Conservation (phyloP, 2,329 filamentous ascomycete genomes). For the Fusarium coffeatum region DNA sequence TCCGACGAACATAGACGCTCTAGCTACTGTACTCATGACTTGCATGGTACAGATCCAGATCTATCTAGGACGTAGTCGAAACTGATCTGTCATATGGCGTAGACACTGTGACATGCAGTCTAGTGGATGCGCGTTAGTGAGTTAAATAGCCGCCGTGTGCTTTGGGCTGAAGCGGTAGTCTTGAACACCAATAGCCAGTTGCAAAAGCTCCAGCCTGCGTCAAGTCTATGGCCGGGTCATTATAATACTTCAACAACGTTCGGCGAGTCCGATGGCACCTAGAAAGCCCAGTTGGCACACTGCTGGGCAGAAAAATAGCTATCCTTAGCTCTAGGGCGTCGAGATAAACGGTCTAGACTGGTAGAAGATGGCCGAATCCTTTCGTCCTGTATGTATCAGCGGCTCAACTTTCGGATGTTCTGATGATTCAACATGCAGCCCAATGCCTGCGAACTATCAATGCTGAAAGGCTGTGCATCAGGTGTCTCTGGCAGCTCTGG, state of each 20-base stretch:
- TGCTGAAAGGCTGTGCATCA: constrained; percentile 11
- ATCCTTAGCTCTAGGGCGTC: neutral
- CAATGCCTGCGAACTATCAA: neutral
- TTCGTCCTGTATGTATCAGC: neutral
- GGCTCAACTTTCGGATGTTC: neutral
- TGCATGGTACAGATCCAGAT: neutral
- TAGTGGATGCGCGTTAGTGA: neutral
- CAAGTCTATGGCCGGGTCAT: neutral
- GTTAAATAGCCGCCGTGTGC: neutral
- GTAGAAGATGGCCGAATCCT: neutral
- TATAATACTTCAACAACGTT: neutral
- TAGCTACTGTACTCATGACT: neutral
- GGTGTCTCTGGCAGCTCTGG: constrained; percentile 11
- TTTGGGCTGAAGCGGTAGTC: neutral
- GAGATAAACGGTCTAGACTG: neutral
- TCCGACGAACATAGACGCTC: neutral
- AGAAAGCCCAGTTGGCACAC: neutral
- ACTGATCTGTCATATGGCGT: constrained; percentile 11
- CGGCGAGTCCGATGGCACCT: neutral
- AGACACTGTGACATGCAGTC: neutral
- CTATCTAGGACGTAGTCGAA: neutral
- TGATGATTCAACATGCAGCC: neutral
- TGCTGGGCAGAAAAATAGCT: neutral
- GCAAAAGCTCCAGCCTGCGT: neutral
- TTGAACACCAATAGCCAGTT: neutral